These are phyloP conservation scores for Cymbopogon flexuosus DNA, from an alignment of 202 grass and related monocot species.

Conservation along the genomic window DNA sequence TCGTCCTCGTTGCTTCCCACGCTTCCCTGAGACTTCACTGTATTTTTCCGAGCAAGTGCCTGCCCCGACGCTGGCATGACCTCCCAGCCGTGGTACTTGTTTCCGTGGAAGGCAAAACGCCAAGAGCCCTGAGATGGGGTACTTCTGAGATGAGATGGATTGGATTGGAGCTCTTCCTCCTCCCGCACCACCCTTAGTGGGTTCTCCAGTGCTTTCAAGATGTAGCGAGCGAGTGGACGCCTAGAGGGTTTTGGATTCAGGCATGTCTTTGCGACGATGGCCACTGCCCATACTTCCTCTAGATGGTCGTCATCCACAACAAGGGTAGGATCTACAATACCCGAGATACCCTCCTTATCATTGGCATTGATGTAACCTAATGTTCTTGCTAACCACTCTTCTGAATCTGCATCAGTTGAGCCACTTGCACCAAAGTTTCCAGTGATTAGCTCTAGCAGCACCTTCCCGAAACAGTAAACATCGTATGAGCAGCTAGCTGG, in stretches of 20 bases:
- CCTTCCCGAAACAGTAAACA: constrained; percentile 85
- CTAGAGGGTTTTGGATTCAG: constrained; percentile 62
- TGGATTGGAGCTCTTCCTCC: constrained; percentile 47
- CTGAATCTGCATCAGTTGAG: constrained; percentile 43
- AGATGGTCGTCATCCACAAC: constrained; percentile 84
- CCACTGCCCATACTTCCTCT: constrained; percentile 89
- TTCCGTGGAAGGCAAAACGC: constrained; percentile 52
- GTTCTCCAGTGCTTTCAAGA: constrained; percentile 75
- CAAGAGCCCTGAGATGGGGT: constrained; percentile 67
- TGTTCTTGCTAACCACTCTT: constrained; percentile 57
- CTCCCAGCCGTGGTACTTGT: constrained; percentile 41
- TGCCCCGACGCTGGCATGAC: constrained; percentile 23
- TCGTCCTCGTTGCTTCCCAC: constrained; percentile 22
- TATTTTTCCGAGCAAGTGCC: constrained; percentile 19
- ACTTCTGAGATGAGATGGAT: constrained; percentile 41
- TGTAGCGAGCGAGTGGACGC: constrained; percentile 63
- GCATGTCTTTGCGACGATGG: constrained; percentile 76
- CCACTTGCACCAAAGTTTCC: constrained; percentile 64
- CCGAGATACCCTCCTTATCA: constrained; percentile 55
- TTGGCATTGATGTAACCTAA: constrained; percentile 53
- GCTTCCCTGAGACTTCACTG: constrained; percentile 36
- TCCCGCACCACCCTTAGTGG: constrained; percentile 74
- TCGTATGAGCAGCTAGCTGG: constrained; percentile 67
- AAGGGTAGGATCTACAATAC: constrained; percentile 73
- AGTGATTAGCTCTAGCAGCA: constrained; percentile 73